Evolutionary conservation across 805 yeast genomes (phyloP), one percentile per base, ranked within the genome.

Genomic region (Cyberlindnera japonica): DNA sequence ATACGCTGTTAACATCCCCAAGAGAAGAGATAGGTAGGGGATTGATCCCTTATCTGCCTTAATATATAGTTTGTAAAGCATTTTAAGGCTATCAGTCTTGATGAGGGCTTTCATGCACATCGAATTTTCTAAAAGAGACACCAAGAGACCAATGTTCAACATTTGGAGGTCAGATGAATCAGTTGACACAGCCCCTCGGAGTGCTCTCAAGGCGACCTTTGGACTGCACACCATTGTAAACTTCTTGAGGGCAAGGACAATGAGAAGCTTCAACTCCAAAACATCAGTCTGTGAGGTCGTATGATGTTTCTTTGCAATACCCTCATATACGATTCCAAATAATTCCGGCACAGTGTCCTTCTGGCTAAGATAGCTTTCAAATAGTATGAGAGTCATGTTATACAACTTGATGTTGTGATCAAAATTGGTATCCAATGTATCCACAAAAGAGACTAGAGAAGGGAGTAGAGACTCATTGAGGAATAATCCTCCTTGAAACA

Each of bases 71-170:
- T 35, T 27, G 24, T 51, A 49, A 3, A 54, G 27, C 10, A 10
- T 25, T 6, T 22, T 15, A 2, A 45, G 5, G 17, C 33, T 41
- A 4, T 16, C 9, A 3, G 17, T 19, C 10, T 24, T 28, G 1
- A 28, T 10, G 0, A 34, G 5, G 9, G n/a, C 19, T n/a, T 33
- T 12, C 3, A 43, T 20, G 19, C 54, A 44, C 2, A 15, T 11
- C 0, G 34, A 22, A 11, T 47, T 41, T 13, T 54, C 59, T 2
- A 45, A 22, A 9, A 57, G 43, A 19, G 49, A 49, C 10, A 56
- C 38, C 12, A 57, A 17, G 1, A 57, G 38, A 1, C 62, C 62
- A 25, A 52, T 32, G 21, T 41, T 40, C 18, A 55, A 38, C 5
- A 53, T 22, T 9, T 48, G 46, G 2, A 49, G 25, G n/a, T 53